Conservation (phyloP, 2,329 filamentous ascomycete species). For the Epichloe coenophiala region DNA sequence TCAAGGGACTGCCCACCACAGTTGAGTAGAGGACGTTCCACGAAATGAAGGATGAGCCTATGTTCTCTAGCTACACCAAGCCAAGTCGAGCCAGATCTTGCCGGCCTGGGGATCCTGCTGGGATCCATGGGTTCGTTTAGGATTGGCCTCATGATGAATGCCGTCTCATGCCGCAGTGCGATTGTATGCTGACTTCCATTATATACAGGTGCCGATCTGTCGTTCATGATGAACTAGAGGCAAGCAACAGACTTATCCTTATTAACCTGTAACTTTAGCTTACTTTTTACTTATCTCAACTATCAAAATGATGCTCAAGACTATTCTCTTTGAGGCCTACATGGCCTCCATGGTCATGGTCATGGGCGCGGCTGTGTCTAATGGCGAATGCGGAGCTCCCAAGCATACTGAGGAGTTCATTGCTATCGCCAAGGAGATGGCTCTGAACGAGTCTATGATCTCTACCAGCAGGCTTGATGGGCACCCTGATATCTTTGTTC, state of each 20-base stretch:
- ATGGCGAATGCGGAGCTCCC: background rate
- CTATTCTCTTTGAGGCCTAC: background rate
- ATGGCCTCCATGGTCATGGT: background rate
- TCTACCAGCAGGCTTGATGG: background rate
- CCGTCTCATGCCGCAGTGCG: background rate
- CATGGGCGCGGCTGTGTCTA: background rate
- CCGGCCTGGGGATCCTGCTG: background rate
- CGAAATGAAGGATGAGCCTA: background rate
- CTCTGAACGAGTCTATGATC: background rate
- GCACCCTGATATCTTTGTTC: too few species aligned
- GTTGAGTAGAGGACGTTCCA: background rate
- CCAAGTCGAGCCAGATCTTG: background rate
- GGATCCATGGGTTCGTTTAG: background rate
- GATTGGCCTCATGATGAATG: background rate
- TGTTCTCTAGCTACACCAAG: background rate
- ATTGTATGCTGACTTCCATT: background rate
- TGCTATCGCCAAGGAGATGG: background rate
- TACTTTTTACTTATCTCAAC: background rate
- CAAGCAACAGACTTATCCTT: background rate
- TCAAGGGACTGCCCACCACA: background rate
- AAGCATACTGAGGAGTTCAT: constrained; percentile 1
- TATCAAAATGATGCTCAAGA: background rate
- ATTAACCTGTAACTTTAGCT: background rate
- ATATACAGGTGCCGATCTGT: background rate
- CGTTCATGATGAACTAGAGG: background rate